Conservation (phyloP, 2,329 filamentous ascomycete species). For the Pestalotiopsis sp. region DNA sequence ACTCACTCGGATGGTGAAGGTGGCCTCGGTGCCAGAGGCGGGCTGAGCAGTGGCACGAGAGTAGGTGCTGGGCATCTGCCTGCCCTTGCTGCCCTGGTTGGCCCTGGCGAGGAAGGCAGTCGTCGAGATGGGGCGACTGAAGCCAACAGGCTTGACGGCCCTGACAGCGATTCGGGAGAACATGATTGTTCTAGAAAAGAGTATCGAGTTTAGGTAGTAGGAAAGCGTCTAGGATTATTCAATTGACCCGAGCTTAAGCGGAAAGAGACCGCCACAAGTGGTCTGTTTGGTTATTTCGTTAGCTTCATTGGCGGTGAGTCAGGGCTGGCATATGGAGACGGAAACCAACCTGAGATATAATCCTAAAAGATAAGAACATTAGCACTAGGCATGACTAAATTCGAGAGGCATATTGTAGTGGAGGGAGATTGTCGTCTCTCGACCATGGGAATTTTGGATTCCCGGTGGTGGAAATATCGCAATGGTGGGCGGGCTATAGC, state of each 20-base stretch:
- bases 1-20: constrained; percentile 78
- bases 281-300: constrained; percentile 41
- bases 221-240: constrained; percentile 29
- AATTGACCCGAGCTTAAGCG: constrained; percentile 42
- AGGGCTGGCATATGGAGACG: constrained; percentile 24
- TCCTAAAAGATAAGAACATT: constrained; percentile 54
- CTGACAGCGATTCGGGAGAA: constrained; percentile 58
- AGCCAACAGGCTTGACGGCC: constrained; percentile 56
- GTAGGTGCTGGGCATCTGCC: constrained; percentile 63
- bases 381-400: constrained; percentile 35
- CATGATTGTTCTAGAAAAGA: constrained; percentile 46
- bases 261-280: constrained; percentile 56
- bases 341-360: constrained; percentile 72
- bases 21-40: constrained; percentile 76
- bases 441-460: not conserved
- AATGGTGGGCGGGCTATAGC: constrained; percentile 3
- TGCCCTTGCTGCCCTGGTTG: constrained; percentile 69
- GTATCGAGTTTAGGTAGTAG: constrained; percentile 19
- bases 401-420: not conserved
- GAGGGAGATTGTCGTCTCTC: not conserved
- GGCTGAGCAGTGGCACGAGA: constrained; percentile 63
- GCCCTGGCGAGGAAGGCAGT: constrained; percentile 46
- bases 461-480: not conserved
- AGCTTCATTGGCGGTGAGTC: constrained; percentile 46
- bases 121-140: constrained; percentile 42